These are phyloP conservation scores for Pinus albicaulis DNA, from an alignment of 75 land plant species.

Conservation along the genomic window DNA sequence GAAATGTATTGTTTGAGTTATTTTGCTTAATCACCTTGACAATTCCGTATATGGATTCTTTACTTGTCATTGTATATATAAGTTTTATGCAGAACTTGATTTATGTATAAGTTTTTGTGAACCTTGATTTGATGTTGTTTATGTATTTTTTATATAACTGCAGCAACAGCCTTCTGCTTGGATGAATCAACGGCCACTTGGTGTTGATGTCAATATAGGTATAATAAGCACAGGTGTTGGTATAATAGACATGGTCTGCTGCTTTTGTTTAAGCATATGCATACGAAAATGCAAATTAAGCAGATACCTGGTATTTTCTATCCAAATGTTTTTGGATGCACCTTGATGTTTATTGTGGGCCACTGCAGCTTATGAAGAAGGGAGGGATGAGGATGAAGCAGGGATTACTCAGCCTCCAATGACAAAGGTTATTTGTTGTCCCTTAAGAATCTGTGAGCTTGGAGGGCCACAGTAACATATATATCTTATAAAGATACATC, in stretches of 20 bases:
- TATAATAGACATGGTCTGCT: background rate
- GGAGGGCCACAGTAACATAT: background rate
- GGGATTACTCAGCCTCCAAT: slow-evolving; percentile 36
- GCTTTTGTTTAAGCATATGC: background rate
- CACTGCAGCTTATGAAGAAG: slow-evolving; percentile 76
- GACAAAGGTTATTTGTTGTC: slow-evolving; percentile 48
- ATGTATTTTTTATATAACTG: background rate
- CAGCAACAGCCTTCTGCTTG: slow-evolving; percentile 76
- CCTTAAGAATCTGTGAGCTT: background rate
- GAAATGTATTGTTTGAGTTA: background rate
- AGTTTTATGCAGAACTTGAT: too few species aligned
- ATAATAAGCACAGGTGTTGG: slow-evolving; percentile 20
- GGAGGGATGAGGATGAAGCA: slow-evolving; percentile 78
- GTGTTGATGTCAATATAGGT: slow-evolving; percentile 92
- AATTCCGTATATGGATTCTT: background rate
- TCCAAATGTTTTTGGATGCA: background rate
- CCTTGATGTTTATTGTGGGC: background rate
- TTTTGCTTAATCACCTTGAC: background rate
- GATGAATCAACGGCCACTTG: slow-evolving; percentile 68
- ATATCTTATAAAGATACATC: background rate
- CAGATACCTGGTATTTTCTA: background rate
- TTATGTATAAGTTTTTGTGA: background rate
- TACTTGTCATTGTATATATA: too few species aligned
- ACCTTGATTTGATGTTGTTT: background rate
- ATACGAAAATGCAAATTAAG: background rate